A percentile compares a stretch with the other conserved stretches of the same genome.
These are phyloP conservation scores for Mitragyna speciosa DNA, from an alignment of 257 asterid species.

Conservation along the genomic window DNA sequence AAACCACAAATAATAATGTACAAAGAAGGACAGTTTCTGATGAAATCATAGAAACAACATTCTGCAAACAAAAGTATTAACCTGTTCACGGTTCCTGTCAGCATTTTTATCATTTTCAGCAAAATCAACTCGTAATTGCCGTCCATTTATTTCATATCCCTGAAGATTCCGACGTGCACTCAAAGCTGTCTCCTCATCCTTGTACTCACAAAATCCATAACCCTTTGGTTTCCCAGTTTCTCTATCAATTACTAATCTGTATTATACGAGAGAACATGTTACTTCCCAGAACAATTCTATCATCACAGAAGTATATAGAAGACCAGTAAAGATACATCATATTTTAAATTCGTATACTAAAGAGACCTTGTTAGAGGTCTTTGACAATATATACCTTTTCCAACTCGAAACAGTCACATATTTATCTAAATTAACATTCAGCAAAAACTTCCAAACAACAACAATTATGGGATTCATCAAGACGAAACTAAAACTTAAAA, in stretches of 20 bases:
- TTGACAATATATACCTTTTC: not conserved
- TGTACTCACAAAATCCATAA: slow-evolving; percentile 95
- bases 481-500: not conserved
- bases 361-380: not conserved
- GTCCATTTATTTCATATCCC: slow-evolving; percentile 86
- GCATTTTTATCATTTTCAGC: slow-evolving; percentile 92
- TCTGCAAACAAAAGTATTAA: slow-evolving; percentile 24
- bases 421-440: not conserved
- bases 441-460: not conserved
- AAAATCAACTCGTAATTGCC: slow-evolving; percentile 93
- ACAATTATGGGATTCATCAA: not conserved
- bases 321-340: not conserved
- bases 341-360: not conserved
- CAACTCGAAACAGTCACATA: not conserved
- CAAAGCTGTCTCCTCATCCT: slow-evolving; percentile 90
- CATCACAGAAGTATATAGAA: not conserved
- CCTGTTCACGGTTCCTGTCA: slow-evolving; percentile 79
- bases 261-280: not conserved
- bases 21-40: not conserved
- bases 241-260: slow-evolving; percentile 87
- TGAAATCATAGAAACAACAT: not conserved
- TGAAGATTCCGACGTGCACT: slow-evolving; percentile 98
- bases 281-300: not conserved
- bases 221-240: slow-evolving; percentile 99
- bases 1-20: not conserved